Evolutionary conservation across 2,329 filamentous ascomycete genomes (phyloP), one percentile per base, ranked within the genome.

Genomic region (Scolecobasidium constrictum): DNA sequence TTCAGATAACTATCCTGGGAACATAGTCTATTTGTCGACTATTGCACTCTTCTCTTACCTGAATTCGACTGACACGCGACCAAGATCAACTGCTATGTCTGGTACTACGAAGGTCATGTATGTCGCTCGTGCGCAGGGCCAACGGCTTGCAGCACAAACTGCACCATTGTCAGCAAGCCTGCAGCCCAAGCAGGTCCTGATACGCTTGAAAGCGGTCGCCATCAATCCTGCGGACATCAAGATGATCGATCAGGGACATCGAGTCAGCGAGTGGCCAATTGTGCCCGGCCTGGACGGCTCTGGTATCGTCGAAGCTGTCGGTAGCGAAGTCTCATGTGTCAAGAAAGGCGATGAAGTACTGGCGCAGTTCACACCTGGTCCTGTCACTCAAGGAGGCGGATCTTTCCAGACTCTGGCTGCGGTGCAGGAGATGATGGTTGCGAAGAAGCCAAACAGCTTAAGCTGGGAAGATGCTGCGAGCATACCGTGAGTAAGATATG

Each of bases 331-430:
- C 7, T 66, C 58, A 12, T 62, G 67, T 22, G 78, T 77, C 65
- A 68, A 72, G 53, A 61, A 60, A 48, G 77, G 71, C 17, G 76
- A 80, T 54, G 68, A 71, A 38, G 75, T 81, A 3, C 54, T 68
- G 19, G 81, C 77, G 0, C 69, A 82, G 49, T 83, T 83, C 66
- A 76, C 12, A 11, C 9, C 34, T 36, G 34, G 18, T 17, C 34
- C 11, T 9, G 11, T 15, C 16, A 15, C 7, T 7, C 9, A 31
- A 7, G 26, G 9, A 9, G 26, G 26, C 9, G 26, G 26, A n/a
- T 31, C 26, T 7, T 13, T 11, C 34, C 11, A 36, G 16, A 18
- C 11, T 11, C 34, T 7, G 9, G 34, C 9, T 36, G 34, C 16
- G 16, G 11, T 36, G 7, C 34, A 11, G 18, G 34, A 36, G 16